Base-by-base conservation (phyloP, 2,329 filamentous ascomycete genomes). In the Aspergillus texensis region DNA sequence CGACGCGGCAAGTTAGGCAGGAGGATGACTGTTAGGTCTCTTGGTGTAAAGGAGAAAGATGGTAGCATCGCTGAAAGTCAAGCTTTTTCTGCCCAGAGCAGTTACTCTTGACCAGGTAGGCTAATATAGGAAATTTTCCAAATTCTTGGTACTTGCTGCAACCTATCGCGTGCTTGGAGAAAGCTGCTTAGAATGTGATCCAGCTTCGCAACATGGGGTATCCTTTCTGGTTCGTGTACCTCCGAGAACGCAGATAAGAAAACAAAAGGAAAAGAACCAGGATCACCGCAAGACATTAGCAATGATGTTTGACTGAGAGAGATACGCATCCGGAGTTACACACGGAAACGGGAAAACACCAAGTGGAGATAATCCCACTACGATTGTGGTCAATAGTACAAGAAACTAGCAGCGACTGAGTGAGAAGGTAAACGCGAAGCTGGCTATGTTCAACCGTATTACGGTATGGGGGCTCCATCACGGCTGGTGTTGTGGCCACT, bases 11-110 rank as follows among this genome's bases (percentile, higher is more conserved):
- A 56, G 2, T 30, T 66, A 36, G 62, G 62, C 2, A 58, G 62
- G 30, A 64, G 59, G 28, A n/a, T 66, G 62, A 66, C 64, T 4
- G 62, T 66, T 21, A 55, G 62, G 9, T 56, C 62, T 5, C 48
- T 65, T 11, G 52, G 59, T 11, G 54, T 63, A n/a, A 19, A 12
- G 9, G 58, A 39, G 11, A 46, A 28, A 26, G 16, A 16, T 24
- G 32, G 26, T 11, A 54, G 26, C 19, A 57, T 24, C n/a, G n/a
- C 30, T 21, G 52, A 54, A 54, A n/a, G 32, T 3, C 52, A 34
- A 21, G 30, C 19, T 14, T 24, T n/a, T 14, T 12, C 52, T 36
- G 30, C 8, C 4, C 52, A 3, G 52, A 10, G 24, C 14, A 36
- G 3, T 54, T 12, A 32, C 9, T 36, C 9, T 36, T 34, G n/a